Evolutionary conservation across 1,284 basidiomycete species (phyloP), one percentile per base, ranked within the genome.

Genomic region (Heterobasidion irregulare): DNA sequence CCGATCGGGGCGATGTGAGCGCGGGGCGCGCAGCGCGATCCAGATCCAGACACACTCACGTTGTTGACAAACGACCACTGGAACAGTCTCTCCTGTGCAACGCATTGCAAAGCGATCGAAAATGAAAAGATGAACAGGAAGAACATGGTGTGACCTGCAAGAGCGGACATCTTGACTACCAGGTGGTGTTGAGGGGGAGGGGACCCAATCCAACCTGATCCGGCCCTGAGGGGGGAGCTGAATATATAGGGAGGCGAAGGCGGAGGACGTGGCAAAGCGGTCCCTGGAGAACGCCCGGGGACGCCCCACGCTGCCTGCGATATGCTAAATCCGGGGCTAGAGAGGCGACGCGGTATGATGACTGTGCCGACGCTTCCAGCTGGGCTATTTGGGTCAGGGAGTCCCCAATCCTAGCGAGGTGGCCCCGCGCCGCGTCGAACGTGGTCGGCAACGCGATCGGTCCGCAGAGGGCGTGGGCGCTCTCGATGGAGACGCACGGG

Each of bases 21-120:
- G 8, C 0, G 49, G 12, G 15, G 13, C 6, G 49, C 12, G 35
- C 8, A 38, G 19, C 4, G 10, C 36, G 44, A 38, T 52, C 13
- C 15, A 26, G 36, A 47, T 19, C n/a, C 8, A 10, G 10, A 32
- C 12, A 32, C 12, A 60, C 60, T 26, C 41, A 63, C 64, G 47
- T 61, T 60, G n/a, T 53, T 50, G 13, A 54, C 46, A 50, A 67
- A 64, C 36, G 56, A 61, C 66, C 65, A 66, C 55, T 63, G 61
- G 52, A 67, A 66, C 33, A 56, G 53, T 32, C 58, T 61, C n/a
- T 15, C 48, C 54, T 61, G 59, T 16, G 62, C 58, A 18, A 34
- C 34, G 26, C 32, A 13, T 36, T 36, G 46, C 13, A 18, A n/a
- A n/a, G 13, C 26, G 34, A 49, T 3, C 36, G 49, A 32, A 44